Evolutionary conservation across 495 filamentous ascomycete genomes (phyloP), one percentile per base, ranked within the genome.

Genomic region (Articulospora tetracladia): DNA sequence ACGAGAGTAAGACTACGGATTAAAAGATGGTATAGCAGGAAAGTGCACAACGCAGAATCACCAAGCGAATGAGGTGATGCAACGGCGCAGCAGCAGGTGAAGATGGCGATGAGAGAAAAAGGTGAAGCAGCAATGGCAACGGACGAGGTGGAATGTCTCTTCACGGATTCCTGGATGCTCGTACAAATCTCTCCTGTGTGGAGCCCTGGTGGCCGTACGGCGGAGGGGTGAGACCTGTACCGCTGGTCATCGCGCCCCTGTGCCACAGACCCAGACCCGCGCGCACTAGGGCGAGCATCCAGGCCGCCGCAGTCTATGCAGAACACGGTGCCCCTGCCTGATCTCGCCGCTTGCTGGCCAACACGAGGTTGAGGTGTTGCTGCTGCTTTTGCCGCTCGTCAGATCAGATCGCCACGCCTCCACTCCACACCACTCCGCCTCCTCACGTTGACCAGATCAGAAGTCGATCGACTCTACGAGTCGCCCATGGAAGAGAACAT

Each of bases 51-150:
- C 39, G 17, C 3, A 61, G 68, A 68, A 70, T 70, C 73, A 74
- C 74, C 73, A 76, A 82, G 72, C 79, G 77, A 80, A 71, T 78
- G 77, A 81, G 69, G 68, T 66, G 25, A 60, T 34, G 12, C 8
- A 20, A 64, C 24, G 58, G n/a, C 12, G 27, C n/a, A 51, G 50
- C 63, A 55, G 70, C 66, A 60, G 62, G 54, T 57, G 49, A 62
- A 71, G 69, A 71, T 63, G 68, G 69, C 66, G 63, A 69, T 62
- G 60, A 64, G 52, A 52, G 55, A 46, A 19, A 22, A 57, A 39
- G 46, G 22, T 57, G 28, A 52, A 62, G 51, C n/a, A 3, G 39
- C 15, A 34, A 15, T 7, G n/a, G 8, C 8, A 44, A 44, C 8
- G 3, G 10, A 34, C 53, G 32, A 12, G n/a, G 17, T 44, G 39